Percentiles rank a stretch among this genome's conserved stretches.
Evolutionary conservation across 1,139 yeast genomes (phyloP).

Genomic region (Eremothecium cymbalariae): DNA sequence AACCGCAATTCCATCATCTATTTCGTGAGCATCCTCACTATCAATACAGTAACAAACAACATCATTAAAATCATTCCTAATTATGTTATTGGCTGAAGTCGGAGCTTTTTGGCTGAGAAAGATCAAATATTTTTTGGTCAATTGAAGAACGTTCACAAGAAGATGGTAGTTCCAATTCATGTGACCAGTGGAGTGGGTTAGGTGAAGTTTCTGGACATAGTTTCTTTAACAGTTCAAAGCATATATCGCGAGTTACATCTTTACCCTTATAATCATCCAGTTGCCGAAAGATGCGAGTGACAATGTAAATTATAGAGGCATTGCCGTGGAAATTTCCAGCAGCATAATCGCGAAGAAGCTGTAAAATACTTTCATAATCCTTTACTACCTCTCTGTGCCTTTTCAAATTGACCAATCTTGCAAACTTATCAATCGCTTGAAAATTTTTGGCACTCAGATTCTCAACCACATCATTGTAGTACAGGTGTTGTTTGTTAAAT

Average conservation of each 20-base stretch:
- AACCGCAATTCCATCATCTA: conserved; percentile 86
- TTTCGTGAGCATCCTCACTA: conserved; percentile 71
- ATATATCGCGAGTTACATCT: conserved; percentile 26
- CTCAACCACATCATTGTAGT: conserved; percentile 15
- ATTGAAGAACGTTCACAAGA: conserved; percentile 14
- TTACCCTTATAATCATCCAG: conserved; percentile 19
- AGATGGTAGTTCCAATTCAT: conserved; percentile 18
- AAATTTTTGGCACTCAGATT: conserved; percentile 14
- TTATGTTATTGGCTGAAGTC: conserved; percentile 35
- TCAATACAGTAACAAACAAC: conserved; percentile 79
- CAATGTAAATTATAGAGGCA: conserved; percentile 15
- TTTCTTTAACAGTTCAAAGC: conserved; percentile 19
- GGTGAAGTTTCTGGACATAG: conserved; percentile 11
- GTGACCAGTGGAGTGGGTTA: conserved; percentile 20
- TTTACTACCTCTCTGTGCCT: conserved; percentile 10
- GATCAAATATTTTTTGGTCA: conserved; percentile 19
- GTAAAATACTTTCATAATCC: conserved; percentile 14
- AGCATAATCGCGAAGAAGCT: conserved; percentile 21
- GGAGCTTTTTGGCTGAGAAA: no score
- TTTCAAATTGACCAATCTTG: conserved; percentile 15
- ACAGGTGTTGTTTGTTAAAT: conserved; percentile 16
- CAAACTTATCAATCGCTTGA: conserved; percentile 14
- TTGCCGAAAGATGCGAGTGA: conserved; percentile 23
- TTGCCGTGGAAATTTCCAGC: conserved; percentile 24
- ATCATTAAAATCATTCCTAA: conserved; percentile 40